Evolutionary conservation across 305 asterid species (phyloP).

Genomic region (Euphrasia arctica): DNA sequence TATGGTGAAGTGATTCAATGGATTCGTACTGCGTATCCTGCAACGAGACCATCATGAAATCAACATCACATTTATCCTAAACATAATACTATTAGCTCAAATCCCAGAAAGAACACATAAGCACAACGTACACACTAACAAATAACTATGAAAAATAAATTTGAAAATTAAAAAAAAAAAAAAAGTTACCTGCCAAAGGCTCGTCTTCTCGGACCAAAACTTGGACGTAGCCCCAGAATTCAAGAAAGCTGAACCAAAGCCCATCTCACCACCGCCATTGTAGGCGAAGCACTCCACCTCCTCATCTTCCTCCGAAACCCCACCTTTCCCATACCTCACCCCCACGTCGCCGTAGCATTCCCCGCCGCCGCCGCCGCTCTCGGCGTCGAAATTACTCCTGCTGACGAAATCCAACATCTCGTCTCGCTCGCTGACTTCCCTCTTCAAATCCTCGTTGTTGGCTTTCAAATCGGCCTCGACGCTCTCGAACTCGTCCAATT

Average conservation of each 20-base stretch:
- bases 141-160: not conserved
- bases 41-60: conserved; percentile 22
- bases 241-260: conserved; percentile 56
- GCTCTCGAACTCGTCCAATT: conserved; percentile 69
- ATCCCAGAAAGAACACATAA: no score
- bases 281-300: conserved; percentile 39
- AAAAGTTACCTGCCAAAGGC: conserved; percentile 87
- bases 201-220: conserved; percentile 74
- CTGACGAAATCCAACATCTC: conserved; percentile 80
- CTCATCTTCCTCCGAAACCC: conserved; percentile 51
- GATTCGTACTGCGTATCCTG: conserved; percentile 84
- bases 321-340: conserved; percentile 57
- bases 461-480: conserved; percentile 66
- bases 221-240: conserved; percentile 60
- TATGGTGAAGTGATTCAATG: conserved; percentile 52
- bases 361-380: conserved; percentile 33
- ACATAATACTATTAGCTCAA: no score
- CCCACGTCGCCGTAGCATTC: conserved; percentile 51
- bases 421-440: conserved; percentile 81
- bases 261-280: conserved; percentile 40
- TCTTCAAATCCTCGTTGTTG: conserved; percentile 64
- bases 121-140: not conserved
- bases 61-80: not conserved
- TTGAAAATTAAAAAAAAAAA: no score
- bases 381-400: conserved; percentile 45